A percentile compares a stretch with the other conserved stretches of the same genome.
Conservation (phyloP, 2,329 filamentous ascomycete genomes). For the Graphilbum fragrans region DNA sequence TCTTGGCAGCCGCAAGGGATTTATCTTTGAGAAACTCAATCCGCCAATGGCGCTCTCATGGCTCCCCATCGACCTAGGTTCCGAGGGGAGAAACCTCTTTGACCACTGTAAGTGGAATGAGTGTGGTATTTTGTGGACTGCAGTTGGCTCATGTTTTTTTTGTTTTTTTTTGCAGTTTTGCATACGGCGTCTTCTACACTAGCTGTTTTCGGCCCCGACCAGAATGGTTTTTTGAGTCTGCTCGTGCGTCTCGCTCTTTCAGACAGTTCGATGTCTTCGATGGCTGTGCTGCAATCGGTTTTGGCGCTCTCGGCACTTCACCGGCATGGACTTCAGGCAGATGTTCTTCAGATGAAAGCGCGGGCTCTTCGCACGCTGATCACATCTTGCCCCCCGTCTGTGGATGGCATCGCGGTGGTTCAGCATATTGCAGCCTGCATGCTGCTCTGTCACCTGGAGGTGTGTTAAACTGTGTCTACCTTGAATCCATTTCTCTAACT, state of each 20-base stretch:
- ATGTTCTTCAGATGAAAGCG: constrained; percentile 1
- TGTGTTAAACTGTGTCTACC: not conserved
- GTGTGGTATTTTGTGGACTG: too few species aligned
- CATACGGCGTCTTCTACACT: constrained; percentile 3
- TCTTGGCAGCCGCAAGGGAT: not conserved
- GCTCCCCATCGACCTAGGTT: constrained; percentile 1
- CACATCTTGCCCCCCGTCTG: not conserved
- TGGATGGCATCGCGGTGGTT: not conserved
- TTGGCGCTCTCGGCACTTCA: constrained; percentile 3
- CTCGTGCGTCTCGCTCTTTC: constrained; percentile 3
- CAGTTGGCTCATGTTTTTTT: too few species aligned
- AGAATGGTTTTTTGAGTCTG: not conserved
- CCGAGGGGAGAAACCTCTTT: constrained; percentile 1
- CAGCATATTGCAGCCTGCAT: constrained; percentile 3
- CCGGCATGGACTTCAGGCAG: constrained; percentile 1
- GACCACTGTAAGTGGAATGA: constrained; percentile 2
- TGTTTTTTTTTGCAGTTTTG: not conserved
- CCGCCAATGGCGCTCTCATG: constrained; percentile 1
- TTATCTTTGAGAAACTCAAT: not conserved
- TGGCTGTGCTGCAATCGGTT: constrained; percentile 3
- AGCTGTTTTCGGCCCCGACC: constrained; percentile 1
- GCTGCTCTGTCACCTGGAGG: constrained; percentile 4
- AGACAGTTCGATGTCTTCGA: constrained; percentile 1
- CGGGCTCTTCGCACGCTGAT: constrained; percentile 3
- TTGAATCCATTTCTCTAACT: too few species aligned